These are phyloP conservation scores for Amniculicola lignicola DNA, from an alignment of 495 filamentous ascomycete genomes.

Conservation along the genomic window DNA sequence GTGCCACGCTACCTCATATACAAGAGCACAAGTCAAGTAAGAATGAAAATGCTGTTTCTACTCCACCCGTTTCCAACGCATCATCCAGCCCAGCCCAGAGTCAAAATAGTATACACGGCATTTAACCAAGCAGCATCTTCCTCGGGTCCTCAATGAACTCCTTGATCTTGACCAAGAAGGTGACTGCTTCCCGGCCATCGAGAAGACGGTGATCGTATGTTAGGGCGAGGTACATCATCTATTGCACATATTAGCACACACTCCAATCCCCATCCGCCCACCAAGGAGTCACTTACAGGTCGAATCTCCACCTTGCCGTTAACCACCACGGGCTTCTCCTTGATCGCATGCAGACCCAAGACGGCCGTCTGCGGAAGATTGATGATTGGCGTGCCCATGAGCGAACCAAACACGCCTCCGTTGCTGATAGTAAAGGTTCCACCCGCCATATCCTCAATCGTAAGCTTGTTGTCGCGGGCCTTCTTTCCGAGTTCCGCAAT, in stretches of 20 bases:
- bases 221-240: conserved; percentile 98
- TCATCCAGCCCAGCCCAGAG: too few species aligned
- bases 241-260: conserved; percentile 67
- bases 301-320: conserved; percentile 92
- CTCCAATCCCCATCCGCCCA: conserved; percentile 6
- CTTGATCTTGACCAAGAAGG: conserved; percentile 96
- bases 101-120: too few species aligned
- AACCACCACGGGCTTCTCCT: conserved; percentile 84
- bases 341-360: conserved; percentile 95
- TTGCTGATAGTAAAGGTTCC: conserved; percentile 99
- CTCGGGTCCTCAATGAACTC: conserved; percentile 97
- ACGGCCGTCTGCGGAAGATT: conserved; percentile 96
- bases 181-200: conserved; percentile 93
- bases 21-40: too few species aligned
- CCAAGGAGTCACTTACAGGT: conserved; percentile 54
- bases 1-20: too few species aligned
- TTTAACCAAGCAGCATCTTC: conserved; percentile 72
- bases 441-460: conserved; percentile 98
- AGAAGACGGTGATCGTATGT: conserved; percentile 96
- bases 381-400: conserved; percentile 99
- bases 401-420: conserved; percentile 69
- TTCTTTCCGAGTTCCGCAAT: conserved; percentile 97
- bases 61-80: too few species aligned
- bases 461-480: conserved; percentile 94
- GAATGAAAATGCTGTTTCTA: too few species aligned